Evolutionary conservation across 2,329 filamentous ascomycete species (phyloP), one percentile per base, ranked within the genome.

Genomic region (Penicillium janthinellum): DNA sequence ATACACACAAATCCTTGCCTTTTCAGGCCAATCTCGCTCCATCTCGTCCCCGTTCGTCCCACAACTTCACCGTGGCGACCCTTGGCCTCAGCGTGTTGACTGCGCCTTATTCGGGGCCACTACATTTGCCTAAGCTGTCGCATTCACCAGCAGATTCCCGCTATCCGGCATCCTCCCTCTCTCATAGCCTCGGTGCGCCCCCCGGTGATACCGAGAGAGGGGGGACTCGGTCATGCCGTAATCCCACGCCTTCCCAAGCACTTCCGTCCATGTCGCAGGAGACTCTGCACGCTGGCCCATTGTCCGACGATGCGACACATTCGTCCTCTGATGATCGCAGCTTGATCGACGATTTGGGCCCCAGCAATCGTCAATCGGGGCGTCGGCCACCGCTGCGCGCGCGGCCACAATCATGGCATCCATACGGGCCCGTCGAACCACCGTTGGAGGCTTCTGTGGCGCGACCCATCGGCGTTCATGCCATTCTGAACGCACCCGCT

Each of bases 191-290:
- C 71, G 64, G 67, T 70, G 65, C 70, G 70, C 67, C 67, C 67
- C 65, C 67, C 63, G 62, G 67, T 68, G 67, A 69, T 64, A 70
- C 70, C 63, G 75, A 73, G 73, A 75, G 75, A 76, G 73, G 72
- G 72, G 71, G 72, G 66, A 60, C 67, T 65, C 65, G 75, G 72
- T 69, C 71, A 78, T 78, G 76, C 72, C 68, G 72, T 67, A 68
- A 64, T 61, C 62, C 66, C 61, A 69, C 61, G 56, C 61, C 64
- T 51, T 57, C 63, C 60, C 63, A 71, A 68, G 68, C 70, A 70
- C 66, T 73, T 60, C 65, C 67, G 70, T 73, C 71, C 69, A 78
- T 78, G 76, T 78, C 77, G 73, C 71, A 73, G 60, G 68, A 67
- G 61, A 65, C 70, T 63, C 65, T 71, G 56, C 67, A 65, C 54